Conservation (phyloP, 192 early-diverging fungal species). For the Umbelopsis sp. region DNA sequence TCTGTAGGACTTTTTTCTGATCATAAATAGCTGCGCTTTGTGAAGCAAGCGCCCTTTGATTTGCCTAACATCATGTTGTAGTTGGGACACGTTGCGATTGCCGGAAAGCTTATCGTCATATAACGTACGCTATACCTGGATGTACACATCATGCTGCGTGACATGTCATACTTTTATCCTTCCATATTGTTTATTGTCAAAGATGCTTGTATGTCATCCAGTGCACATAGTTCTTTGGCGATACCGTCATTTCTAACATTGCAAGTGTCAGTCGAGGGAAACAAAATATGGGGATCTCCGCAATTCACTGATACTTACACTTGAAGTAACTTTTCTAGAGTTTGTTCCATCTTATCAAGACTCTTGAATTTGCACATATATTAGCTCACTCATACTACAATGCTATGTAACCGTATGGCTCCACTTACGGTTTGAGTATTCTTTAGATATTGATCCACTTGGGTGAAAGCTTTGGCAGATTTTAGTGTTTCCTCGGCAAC, state of each 20-base stretch:
- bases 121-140: too few species aligned
- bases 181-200: not conserved
- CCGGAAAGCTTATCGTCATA: too few species aligned
- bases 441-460: slow-evolving; percentile 13
- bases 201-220: not conserved
- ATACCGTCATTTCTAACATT: not conserved
- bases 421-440: not conserved
- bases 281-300: not conserved
- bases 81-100: too few species aligned
- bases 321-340: not conserved
- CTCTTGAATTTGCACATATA: not conserved
- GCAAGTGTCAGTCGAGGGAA: too few species aligned
- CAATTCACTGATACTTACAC: not conserved
- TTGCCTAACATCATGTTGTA: too few species aligned
- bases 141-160: too few species aligned
- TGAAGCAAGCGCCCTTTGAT: too few species aligned
- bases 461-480: not conserved
- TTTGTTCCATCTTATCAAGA: not conserved
- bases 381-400: not conserved
- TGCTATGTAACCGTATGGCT: not conserved
- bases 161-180: too few species aligned
- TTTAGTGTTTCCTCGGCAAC: not conserved
- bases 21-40: too few species aligned
- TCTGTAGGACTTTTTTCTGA: too few species aligned
- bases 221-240: not conserved